Evolutionary conservation across 257 asterid genomes (phyloP).

Genomic region (Salvia rosmarinus): DNA sequence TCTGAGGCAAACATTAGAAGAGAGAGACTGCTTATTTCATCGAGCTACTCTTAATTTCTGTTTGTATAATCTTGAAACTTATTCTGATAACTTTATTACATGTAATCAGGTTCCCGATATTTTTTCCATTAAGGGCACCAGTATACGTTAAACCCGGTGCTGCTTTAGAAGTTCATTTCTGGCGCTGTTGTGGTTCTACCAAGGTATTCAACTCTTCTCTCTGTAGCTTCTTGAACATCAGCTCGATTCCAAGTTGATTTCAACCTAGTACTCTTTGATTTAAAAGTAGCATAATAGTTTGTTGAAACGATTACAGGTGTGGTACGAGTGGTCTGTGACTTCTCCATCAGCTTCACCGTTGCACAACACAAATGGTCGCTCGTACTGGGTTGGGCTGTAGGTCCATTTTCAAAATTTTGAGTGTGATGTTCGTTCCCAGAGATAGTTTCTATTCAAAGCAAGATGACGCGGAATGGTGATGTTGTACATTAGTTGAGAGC

Average conservation of each 20-base stretch:
- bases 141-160: conserved; percentile 57
- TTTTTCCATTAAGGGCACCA: conserved; percentile 90
- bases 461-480: conserved; percentile 17
- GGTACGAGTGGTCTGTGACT: conserved; percentile 93
- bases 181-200: conserved; percentile 93
- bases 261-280: not conserved
- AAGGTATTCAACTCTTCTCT: conserved; percentile 55
- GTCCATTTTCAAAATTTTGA: not conserved
- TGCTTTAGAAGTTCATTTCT: conserved; percentile 79
- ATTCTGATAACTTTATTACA: conserved; percentile 26
- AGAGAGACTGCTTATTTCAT: conserved; percentile 2
- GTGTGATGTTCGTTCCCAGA: not conserved
- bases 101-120: conserved; percentile 82
- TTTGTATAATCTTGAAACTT: not conserved
- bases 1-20: not conserved
- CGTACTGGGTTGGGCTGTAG: conserved; percentile 94
- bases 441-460: not conserved
- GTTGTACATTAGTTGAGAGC: conserved; percentile 36
- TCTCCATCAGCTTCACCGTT: conserved; percentile 74
- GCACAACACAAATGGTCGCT: conserved; percentile 93
- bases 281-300: not conserved
- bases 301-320: conserved; percentile 57
- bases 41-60: not conserved
- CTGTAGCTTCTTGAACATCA: not conserved
- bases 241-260: not conserved